These are phyloP conservation scores for Nematocida sp. DNA, from an alignment of 371 early-diverging fungal species.

Conservation along the genomic window DNA sequence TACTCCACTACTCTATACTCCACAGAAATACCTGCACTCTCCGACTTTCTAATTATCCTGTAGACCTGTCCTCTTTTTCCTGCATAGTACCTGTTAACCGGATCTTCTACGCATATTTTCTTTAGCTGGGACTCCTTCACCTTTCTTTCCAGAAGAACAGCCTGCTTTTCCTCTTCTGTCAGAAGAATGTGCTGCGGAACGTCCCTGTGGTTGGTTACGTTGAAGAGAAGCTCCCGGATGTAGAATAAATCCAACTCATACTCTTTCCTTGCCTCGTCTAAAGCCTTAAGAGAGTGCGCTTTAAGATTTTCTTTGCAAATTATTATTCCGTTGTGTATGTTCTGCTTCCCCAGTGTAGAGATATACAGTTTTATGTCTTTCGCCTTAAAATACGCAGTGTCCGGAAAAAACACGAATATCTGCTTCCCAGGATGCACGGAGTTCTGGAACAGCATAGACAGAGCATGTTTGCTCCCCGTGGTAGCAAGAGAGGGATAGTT, in stretches of 20 bases:
- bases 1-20: conserved; percentile 74
- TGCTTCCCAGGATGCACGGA: conserved; percentile 28
- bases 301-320: conserved; percentile 59
- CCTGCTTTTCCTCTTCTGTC: conserved; percentile 78
- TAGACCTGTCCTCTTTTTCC: conserved; percentile 88
- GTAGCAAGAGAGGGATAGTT: conserved; percentile 44
- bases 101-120: conserved; percentile 80
- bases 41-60: conserved; percentile 84
- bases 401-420: conserved; percentile 62
- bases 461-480: conserved; percentile 45
- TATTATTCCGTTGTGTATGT: conserved; percentile 61
- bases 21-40: conserved; percentile 90
- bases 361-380: conserved; percentile 59
- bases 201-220: conserved; percentile 88
- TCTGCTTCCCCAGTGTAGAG: conserved; percentile 53
- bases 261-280: conserved; percentile 67
- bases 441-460: conserved; percentile 52
- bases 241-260: conserved; percentile 83
- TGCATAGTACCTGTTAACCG: conserved; percentile 91
- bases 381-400: conserved; percentile 62
- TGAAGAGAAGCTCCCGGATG: conserved; percentile 87
- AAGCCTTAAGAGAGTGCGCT: conserved; percentile 50
- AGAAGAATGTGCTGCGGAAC: conserved; percentile 91
- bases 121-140: conserved; percentile 89
- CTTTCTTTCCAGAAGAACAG: conserved; percentile 78